A percentile compares a stretch with the other conserved stretches of the same genome.
phyloP scores from a whole-genome alignment of 768 basidiomycete genomes.

The Favolaschia claudopus region DNA sequence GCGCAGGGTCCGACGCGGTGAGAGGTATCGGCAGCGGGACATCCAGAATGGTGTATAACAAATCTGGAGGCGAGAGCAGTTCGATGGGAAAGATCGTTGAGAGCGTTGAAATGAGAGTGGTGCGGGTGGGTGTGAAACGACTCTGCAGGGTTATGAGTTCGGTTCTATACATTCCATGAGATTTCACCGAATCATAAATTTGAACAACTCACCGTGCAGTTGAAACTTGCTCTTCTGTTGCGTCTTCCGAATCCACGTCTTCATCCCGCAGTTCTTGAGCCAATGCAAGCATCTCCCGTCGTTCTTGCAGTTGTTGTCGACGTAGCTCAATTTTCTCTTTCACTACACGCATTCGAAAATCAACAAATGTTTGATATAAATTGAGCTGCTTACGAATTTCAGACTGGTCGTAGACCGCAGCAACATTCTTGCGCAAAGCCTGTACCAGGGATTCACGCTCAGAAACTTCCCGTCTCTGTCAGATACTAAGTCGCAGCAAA shows the following conservation, averaged over 20 bases:
- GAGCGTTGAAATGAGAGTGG: conserved; percentile 72
- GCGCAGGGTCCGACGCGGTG: conserved; percentile 78
- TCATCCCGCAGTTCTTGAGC: conserved; percentile 50
- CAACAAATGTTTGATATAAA: not conserved
- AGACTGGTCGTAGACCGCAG: conserved; percentile 49
- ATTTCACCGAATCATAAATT: conserved; percentile 2
- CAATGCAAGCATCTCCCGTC: conserved; percentile 53
- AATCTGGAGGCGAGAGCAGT: conserved; percentile 79
- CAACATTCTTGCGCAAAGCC: conserved; percentile 53
- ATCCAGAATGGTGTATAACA: conserved; percentile 88
- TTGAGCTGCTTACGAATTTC: conserved; percentile 54
- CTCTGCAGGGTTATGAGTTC: conserved; percentile 55
- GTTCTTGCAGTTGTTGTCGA: conserved; percentile 50
- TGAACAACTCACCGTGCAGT: conserved; percentile 46
- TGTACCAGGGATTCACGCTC: conserved; percentile 67
- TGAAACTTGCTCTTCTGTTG: conserved; percentile 41
- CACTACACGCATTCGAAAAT: conserved; percentile 38
- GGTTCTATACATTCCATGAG: conserved; percentile 47
- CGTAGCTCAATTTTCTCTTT: conserved; percentile 51
- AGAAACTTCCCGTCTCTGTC: conserved; percentile 72
- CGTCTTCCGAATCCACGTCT: conserved; percentile 33
- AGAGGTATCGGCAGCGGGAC: conserved; percentile 92
- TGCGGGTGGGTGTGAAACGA: conserved; percentile 61
- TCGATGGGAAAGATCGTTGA: conserved; percentile 90
- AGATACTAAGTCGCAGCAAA: conserved; percentile 38